Percentiles rank a stretch among this genome's conserved stretches.
phyloP scores from a whole-genome alignment of 202 grass and related monocot genomes.

The Schoenoplectus tabernaemontani region DNA sequence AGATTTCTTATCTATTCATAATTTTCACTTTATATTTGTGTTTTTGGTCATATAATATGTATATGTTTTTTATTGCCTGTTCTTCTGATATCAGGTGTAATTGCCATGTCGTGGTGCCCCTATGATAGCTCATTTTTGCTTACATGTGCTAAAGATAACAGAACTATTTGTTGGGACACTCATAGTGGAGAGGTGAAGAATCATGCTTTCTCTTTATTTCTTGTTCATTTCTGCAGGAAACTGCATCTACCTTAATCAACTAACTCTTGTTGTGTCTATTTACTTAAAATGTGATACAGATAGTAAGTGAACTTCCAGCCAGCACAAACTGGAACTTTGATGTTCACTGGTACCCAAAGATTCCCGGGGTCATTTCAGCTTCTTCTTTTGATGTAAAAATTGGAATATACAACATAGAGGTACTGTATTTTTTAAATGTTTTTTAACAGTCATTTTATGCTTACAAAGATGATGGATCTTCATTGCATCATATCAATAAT shows the following conservation, averaged over 20 bases:
- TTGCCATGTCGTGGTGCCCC: constrained; percentile 99
- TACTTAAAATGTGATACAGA: constrained; percentile 37
- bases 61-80: constrained; percentile 1
- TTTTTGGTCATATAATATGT: not conserved
- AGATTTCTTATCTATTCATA: constrained; percentile 6
- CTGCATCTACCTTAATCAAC: constrained; percentile 6
- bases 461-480: not conserved
- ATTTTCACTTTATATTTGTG: constrained; percentile 9
- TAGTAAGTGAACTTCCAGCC: constrained; percentile 81
- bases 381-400: constrained; percentile 96
- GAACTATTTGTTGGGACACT: constrained; percentile 99
- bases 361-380: constrained; percentile 84
- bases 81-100: constrained; percentile 63
- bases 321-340: constrained; percentile 94
- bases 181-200: constrained; percentile 77
- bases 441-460: not conserved
- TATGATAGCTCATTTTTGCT: constrained; percentile 98
- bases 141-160: constrained; percentile 96
- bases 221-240: not conserved
- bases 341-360: constrained; percentile 94
- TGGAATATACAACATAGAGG: constrained; percentile 90
- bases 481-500: constrained; percentile 9
- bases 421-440: constrained; percentile 15
- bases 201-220: constrained; percentile 8
- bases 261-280: constrained; percentile 14